Percentiles rank a stretch among this genome's conserved stretches.
Conservation (phyloP, 2,329 filamentous ascomycete species). For the Epichloe typhina region DNA sequence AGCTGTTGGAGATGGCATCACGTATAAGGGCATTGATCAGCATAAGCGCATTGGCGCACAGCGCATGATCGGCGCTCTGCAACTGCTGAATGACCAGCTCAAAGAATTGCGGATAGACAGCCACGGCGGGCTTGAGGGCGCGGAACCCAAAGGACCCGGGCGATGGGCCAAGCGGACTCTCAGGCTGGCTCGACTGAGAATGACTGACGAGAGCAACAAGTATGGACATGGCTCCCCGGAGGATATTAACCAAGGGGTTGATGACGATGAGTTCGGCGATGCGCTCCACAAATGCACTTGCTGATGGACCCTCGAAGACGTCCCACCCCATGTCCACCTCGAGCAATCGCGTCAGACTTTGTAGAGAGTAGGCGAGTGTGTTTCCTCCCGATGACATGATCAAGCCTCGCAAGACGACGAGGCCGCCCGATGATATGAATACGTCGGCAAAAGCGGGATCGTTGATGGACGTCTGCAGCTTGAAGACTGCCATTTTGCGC, state of each 20-base stretch:
- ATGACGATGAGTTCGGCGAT: constrained; percentile 88
- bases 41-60: constrained; percentile 91
- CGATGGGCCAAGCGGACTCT: constrained; percentile 25
- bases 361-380: constrained; percentile 87
- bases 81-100: constrained; percentile 86
- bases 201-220: constrained; percentile 86
- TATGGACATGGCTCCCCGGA: constrained; percentile 93
- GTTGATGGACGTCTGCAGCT: constrained; percentile 87
- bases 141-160: constrained; percentile 67
- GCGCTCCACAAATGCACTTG: constrained; percentile 56
- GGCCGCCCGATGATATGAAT: constrained; percentile 81
- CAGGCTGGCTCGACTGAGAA: constrained; percentile 46
- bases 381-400: constrained; percentile 82
- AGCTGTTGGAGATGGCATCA: constrained; percentile 71
- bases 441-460: constrained; percentile 94
- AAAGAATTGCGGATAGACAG: constrained; percentile 84
- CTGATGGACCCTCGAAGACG: constrained; percentile 51
- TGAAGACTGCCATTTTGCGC: constrained; percentile 98
- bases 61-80: constrained; percentile 84
- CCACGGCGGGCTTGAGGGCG: constrained; percentile 81
- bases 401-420: constrained; percentile 67
- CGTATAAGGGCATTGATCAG: constrained; percentile 91
- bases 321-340: constrained; percentile 99
- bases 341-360: constrained; percentile 72
- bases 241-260: constrained; percentile 92